A percentile compares a stretch with the other conserved stretches of the same genome.
phyloP scores from a whole-genome alignment of 768 basidiomycete species.

The Podaxis carcinomalis region DNA sequence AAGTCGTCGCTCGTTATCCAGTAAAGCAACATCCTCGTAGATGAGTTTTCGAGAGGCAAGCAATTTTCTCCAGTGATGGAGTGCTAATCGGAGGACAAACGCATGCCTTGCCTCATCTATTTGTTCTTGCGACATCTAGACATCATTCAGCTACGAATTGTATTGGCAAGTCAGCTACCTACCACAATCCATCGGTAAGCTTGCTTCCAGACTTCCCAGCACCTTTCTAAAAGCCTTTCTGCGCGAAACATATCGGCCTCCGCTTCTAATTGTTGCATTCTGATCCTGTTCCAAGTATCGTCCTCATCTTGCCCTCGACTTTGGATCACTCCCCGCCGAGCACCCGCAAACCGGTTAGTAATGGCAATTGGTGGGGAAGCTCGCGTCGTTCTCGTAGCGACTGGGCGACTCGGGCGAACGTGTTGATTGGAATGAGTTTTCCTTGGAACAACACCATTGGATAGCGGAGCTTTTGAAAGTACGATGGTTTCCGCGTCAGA shows the following conservation, averaged over 20 bases:
- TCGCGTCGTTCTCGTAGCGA: not conserved
- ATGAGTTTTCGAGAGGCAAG: conserved; percentile 32
- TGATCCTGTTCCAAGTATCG: conserved; percentile 76
- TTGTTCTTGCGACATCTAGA: conserved; percentile 70
- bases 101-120: conserved; percentile 65
- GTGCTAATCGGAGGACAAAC: conserved; percentile 51
- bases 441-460: not conserved
- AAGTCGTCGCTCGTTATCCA: conserved; percentile 42
- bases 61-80: conserved; percentile 59
- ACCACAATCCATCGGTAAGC: conserved; percentile 73
- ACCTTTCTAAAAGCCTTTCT: conserved; percentile 60
- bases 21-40: conserved; percentile 35
- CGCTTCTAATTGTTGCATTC: conserved; percentile 64
- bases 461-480: not conserved
- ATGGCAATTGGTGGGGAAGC: not conserved
- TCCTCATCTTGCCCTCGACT: conserved; percentile 52
- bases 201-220: conserved; percentile 73
- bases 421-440: not conserved
- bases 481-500: conserved; percentile 4
- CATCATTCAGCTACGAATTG: not conserved
- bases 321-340: conserved; percentile 23
- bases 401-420: not conserved
- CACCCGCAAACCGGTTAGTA: conserved; percentile 18
- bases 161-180: conserved; percentile 22
- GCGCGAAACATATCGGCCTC: conserved; percentile 67